Base-by-base conservation (phyloP, 306 rosid genomes). In the Senna tora region DNA sequence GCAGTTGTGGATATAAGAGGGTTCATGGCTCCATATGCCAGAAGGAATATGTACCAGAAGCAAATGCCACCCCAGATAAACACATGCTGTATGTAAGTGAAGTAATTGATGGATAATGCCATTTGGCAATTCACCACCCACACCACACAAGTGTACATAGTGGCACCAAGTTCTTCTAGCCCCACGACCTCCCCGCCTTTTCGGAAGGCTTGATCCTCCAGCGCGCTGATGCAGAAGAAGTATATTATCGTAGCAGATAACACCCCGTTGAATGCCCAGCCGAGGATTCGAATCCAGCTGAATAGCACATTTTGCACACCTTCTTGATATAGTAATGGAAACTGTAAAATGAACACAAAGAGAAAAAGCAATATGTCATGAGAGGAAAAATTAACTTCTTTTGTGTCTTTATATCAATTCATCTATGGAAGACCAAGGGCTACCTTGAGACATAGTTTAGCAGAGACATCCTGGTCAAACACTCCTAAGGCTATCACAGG, bases 401-500 rank as follows among this genome's bases (percentile, higher is more conserved):
- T 22, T 28, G 4, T 70, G 4, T 45, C 6, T 45, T 5, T 36
- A 32, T 30, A 34, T 36, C 39, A 1, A 36, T 36, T 7, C 2
- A 36, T 3, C 39, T 25, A 36, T 36, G 66, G 46, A 75, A 70
- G 63, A 30, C 13, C 32, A 11, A 57, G 67, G 54, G 73, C 19
- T 86, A 91, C 99, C 96, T 88, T 91, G 83, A 91, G 86, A 67
- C 96, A 95, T 45, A 86, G 70, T 69, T 75, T 87, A 28, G 96
- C 67, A 0, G 97, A 81, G 67, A 95, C 99, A 80, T 95, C 99
- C 42, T 95, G 97, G 69, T 95, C 99, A 34, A 95, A 84, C 15
- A 95, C 99, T 73, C 99, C 99, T 72, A 95, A 76, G 47, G 99
- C 99, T 17, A 95, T 88, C 65, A 95, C 99, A 5, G 99, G 99